Conservation (phyloP, 495 filamentous ascomycete genomes). For the Parathielavia appendiculata region DNA sequence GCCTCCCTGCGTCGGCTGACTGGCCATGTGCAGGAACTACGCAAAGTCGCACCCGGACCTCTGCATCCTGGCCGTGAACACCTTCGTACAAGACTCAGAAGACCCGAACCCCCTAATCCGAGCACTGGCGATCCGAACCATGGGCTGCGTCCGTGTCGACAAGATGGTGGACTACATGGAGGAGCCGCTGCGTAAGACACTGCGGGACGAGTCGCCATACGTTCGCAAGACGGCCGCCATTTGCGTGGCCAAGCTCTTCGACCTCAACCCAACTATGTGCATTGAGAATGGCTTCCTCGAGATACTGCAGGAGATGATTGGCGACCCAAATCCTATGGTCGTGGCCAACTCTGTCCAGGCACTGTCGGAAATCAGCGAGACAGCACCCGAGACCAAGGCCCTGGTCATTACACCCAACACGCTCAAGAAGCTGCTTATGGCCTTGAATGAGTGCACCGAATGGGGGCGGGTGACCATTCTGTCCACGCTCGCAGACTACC, state of each 20-base stretch:
- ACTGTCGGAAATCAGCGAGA: constrained; percentile 83
- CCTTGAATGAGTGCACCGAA: constrained; percentile 96
- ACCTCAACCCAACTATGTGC: constrained; percentile 84
- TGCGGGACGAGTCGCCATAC: constrained; percentile 96
- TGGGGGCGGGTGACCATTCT: constrained; percentile 98
- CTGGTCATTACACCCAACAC: constrained; percentile 72
- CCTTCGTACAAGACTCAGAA: constrained; percentile 98
- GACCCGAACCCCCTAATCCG: constrained; percentile 95
- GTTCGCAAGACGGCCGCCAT: constrained; percentile 97
- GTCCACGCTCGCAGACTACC: constrained; percentile 82
- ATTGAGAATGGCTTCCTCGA: constrained; percentile 96
- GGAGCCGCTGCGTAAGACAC: constrained; percentile 91
- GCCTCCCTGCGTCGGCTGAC: constrained; percentile 19
- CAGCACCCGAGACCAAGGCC: constrained; percentile 84
- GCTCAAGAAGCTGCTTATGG: constrained; percentile 93
- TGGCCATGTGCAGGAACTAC: constrained; percentile 70
- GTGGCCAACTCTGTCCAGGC: constrained; percentile 96
- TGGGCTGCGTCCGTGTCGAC: constrained; percentile 97
- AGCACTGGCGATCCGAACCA: constrained; percentile 94
- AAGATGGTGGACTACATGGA: constrained; percentile 99
- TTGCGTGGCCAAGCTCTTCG: constrained; percentile 96
- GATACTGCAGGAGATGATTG: constrained; percentile 92
- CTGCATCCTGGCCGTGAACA: constrained; percentile 98
- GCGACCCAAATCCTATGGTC: constrained; percentile 98
- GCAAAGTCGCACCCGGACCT: constrained; percentile 99